These are phyloP conservation scores for Russula virescens DNA, from an alignment of 768 basidiomycete species.

Conservation along the genomic window DNA sequence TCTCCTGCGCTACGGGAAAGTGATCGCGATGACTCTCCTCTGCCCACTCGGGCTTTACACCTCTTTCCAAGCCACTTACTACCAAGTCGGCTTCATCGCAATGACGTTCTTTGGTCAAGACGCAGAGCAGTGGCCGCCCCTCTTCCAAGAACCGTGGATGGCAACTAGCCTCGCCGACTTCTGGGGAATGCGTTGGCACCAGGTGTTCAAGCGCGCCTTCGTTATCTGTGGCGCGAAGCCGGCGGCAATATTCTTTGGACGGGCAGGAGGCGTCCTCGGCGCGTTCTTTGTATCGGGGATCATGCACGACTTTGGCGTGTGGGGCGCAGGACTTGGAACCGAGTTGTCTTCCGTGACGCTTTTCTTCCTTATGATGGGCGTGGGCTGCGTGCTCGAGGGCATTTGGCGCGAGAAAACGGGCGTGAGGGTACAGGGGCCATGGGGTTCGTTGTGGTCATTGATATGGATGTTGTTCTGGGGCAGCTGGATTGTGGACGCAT, in stretches of 20 bases:
- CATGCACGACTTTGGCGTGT: slow-evolving; percentile 23
- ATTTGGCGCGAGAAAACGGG: slow-evolving; percentile 12
- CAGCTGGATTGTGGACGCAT: slow-evolving; percentile 20
- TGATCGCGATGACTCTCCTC: slow-evolving; percentile 23
- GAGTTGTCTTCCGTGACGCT: slow-evolving; percentile 16
- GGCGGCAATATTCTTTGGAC: slow-evolving; percentile 9
- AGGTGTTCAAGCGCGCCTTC: slow-evolving; percentile 55
- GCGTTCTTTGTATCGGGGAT: slow-evolving; percentile 24
- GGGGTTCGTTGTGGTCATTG: slow-evolving; percentile 21
- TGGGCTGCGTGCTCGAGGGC: slow-evolving; percentile 17
- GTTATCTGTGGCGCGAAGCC: slow-evolving; percentile 46
- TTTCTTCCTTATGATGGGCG: slow-evolving; percentile 23
- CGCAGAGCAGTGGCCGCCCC: slow-evolving; percentile 53
- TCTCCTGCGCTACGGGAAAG: slow-evolving; percentile 31
- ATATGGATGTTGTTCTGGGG: slow-evolving; percentile 18
- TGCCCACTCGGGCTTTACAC: slow-evolving; percentile 16
- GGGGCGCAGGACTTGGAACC: slow-evolving; percentile 14
- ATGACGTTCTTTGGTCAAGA: slow-evolving; percentile 14
- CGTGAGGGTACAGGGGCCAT: slow-evolving; percentile 14
- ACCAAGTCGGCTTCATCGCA: slow-evolving; percentile 12
- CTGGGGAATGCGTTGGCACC: slow-evolving; percentile 67
- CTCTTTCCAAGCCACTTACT: slow-evolving; percentile 19
- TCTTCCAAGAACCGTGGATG: slow-evolving; percentile 53
- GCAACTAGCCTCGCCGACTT: slow-evolving; percentile 55
- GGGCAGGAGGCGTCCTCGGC: slow-evolving; percentile 16